Evolutionary conservation across 495 filamentous ascomycete genomes (phyloP).

Genomic region (Bacidia gigantensis): DNA sequence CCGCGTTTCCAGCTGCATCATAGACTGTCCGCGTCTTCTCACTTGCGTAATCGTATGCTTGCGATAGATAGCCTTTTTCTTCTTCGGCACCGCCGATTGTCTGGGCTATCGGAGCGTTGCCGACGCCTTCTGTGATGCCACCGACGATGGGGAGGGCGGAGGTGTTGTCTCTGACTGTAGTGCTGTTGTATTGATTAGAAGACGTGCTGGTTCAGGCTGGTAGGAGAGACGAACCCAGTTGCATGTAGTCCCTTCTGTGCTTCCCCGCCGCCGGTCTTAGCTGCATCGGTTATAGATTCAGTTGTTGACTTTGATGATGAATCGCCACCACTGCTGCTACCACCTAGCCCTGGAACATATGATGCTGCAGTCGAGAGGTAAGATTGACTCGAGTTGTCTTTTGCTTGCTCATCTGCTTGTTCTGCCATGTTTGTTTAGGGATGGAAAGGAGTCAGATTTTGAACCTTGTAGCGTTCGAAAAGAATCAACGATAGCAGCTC

Average conservation of each 20-base stretch:
- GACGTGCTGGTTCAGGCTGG: background rate
- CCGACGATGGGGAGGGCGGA: conserved; percentile 10
- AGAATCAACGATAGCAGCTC: background rate
- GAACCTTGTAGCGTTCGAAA: background rate
- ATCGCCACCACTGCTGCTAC: background rate
- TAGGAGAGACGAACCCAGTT: background rate
- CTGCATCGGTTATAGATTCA: background rate
- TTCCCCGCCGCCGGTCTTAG: background rate
- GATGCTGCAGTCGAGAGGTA: background rate
- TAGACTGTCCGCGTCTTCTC: conserved; percentile 10
- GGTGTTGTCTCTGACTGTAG: conserved; percentile 8
- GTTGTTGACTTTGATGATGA: background rate
- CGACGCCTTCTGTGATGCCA: conserved; percentile 12
- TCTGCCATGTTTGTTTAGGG: background rate
- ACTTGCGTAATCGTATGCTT: conserved; percentile 9
- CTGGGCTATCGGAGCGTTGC: conserved; percentile 10
- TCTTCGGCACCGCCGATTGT: conserved; percentile 12
- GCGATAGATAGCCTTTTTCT: conserved; percentile 12
- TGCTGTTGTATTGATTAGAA: background rate
- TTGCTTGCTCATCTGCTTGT: background rate
- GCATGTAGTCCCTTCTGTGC: background rate
- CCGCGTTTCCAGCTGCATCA: conserved; percentile 13
- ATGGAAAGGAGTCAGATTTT: background rate
- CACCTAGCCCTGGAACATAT: background rate
- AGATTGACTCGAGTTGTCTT: background rate